Evolutionary conservation across 768 basidiomycete species (phyloP).

Genomic region (Rossbeevera mucosa): DNA sequence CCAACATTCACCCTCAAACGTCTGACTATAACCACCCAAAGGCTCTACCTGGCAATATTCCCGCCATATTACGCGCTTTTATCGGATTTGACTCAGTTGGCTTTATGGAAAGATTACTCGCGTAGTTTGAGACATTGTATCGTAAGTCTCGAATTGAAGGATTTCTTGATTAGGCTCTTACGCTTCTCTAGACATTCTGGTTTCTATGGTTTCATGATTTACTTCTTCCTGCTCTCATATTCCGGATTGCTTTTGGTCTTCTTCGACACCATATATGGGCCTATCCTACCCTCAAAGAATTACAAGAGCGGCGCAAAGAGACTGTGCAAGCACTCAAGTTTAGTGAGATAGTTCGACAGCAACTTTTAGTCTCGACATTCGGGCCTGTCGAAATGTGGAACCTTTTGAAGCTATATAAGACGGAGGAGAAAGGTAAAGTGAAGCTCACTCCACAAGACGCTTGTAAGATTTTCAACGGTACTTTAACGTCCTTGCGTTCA

Average conservation of each 20-base stretch:
- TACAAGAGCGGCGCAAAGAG: constrained; percentile 49
- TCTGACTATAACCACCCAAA: constrained; percentile 45
- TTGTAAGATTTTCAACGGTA: not conserved
- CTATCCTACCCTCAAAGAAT: constrained; percentile 51
- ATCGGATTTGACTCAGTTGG: constrained; percentile 36
- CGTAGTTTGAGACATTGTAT: constrained; percentile 47
- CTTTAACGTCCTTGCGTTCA: not conserved
- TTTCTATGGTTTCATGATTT: constrained; percentile 57
- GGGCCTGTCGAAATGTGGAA: constrained; percentile 52
- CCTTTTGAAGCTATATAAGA: constrained; percentile 42
- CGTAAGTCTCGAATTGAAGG: constrained; percentile 35
- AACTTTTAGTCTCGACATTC: constrained; percentile 44
- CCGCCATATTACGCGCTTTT: constrained; percentile 48
- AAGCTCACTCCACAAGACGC: constrained; percentile 20
- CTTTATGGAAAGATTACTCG: constrained; percentile 50
- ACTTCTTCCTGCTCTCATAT: constrained; percentile 48
- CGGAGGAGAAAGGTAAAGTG: constrained; percentile 32
- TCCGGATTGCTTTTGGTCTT: constrained; percentile 46
- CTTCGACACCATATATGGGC: constrained; percentile 45
- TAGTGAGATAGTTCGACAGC: constrained; percentile 43
- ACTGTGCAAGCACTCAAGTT: constrained; percentile 49
- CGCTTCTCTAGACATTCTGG: constrained; percentile 50
- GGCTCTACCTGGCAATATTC: constrained; percentile 51
- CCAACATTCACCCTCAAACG: constrained; percentile 53
- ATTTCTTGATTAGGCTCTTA: constrained; percentile 1